Evolutionary conservation across 2,329 filamentous ascomycete species (phyloP), one percentile per base, ranked within the genome.

Genomic region (Helotiales sp.): DNA sequence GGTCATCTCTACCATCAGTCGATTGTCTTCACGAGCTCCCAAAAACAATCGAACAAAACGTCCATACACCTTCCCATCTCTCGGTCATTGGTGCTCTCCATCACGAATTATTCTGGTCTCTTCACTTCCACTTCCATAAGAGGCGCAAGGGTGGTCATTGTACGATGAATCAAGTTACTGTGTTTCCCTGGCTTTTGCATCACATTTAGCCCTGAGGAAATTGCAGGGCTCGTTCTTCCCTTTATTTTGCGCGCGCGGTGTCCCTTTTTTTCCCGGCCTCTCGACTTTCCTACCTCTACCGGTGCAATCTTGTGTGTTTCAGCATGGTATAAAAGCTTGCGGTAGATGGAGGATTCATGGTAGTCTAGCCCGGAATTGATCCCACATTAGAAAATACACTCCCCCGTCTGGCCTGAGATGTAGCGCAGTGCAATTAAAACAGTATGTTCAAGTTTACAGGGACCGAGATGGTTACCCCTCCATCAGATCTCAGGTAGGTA

Each of bases 351-450:
- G 72, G 74, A 72, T 76, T 67, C 61, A 75, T 72, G 75, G 72
- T 77, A 78, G 76, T 75, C 71, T 77, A 77, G 75, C 74, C 75
- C 66, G 70, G 72, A 78, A 78, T 78, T 71, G 74, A 77, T 76
- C 75, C 76, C 72, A 75, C 74, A 74, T 76, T 77, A 76, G 73
- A 75, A 76, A 75, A 74, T 57, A 57, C 37, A 57, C 28, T 43
- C 17, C 34, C 24, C 61, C 24, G 61, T 63, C 47, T 55, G 49
- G 34, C 61, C 54, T 40, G 54, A 40, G 17, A 37, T 57, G 32
- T 13, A n/a, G n/a, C n/a, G n/a, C n/a, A n/a, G 26, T 45, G 40
- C 17, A 52, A 30, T 4, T n/a, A 57, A 7, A 24, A 40, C 13
- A 45, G 40, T 37, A 24, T 6, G 45, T 50, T 20, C 54, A 57